phyloP scores from a whole-genome alignment of 176 grass and related monocot species.

The Phoenix roebelenii region DNA sequence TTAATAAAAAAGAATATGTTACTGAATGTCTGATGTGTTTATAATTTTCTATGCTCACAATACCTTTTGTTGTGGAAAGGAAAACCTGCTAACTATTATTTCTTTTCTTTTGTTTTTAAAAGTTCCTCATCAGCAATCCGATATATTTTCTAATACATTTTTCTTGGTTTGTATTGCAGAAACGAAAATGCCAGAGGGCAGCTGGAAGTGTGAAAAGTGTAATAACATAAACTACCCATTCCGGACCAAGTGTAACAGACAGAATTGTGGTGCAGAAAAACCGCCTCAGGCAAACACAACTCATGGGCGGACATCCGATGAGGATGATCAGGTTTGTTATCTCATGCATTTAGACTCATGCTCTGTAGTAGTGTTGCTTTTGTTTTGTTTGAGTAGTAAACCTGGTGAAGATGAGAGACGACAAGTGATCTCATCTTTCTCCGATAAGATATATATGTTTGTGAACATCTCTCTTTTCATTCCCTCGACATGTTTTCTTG shows the following conservation, averaged over 20 bases:
- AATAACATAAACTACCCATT: conserved; percentile 92
- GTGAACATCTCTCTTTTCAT: conserved; percentile 6
- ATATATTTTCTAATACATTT: too few species aligned
- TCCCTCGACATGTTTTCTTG: conserved; percentile 25
- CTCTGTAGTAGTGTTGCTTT: background rate
- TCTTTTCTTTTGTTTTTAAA: conserved; percentile 5
- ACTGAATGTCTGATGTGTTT: too few species aligned
- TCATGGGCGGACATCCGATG: conserved; percentile 35
- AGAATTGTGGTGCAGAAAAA: conserved; percentile 70
- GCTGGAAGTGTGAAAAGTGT: conserved; percentile 88
- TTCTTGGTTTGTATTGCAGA: conserved; percentile 24
- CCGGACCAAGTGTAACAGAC: conserved; percentile 77
- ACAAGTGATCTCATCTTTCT: conserved; percentile 2
- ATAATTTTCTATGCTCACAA: too few species aligned
- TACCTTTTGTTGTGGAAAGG: too few species aligned
- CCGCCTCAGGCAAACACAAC: conserved; percentile 32
- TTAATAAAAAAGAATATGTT: too few species aligned
- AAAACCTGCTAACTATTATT: background rate
- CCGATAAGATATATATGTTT: conserved; percentile 12
- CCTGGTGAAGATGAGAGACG: background rate
- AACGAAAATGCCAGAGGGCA: conserved; percentile 76
- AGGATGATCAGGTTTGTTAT: conserved; percentile 62
- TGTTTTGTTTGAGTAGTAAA: conserved; percentile 4
- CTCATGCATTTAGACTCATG: conserved; percentile 12
- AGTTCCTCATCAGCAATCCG: too few species aligned